phyloP scores from a whole-genome alignment of 805 yeast genomes.

The Hanseniaspora osmophila region DNA sequence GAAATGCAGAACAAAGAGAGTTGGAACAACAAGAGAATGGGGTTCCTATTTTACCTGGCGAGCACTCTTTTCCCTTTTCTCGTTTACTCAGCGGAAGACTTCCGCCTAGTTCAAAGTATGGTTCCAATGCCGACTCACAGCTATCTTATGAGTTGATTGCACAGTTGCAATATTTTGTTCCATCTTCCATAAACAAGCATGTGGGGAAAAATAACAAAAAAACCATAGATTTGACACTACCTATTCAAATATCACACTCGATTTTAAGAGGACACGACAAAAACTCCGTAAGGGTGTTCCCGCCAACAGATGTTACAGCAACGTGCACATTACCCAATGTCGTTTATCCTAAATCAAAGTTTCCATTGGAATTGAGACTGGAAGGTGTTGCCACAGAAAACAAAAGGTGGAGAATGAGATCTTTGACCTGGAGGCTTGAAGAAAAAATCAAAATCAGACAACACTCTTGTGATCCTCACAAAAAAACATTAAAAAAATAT shows the following conservation, averaged over 20 bases:
- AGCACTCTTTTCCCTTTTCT: constrained; percentile 84
- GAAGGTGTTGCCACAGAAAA: constrained; percentile 52
- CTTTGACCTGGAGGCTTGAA: constrained; percentile 77
- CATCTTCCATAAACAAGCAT: constrained; percentile 6
- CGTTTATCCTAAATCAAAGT: constrained; percentile 72
- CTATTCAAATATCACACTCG: constrained; percentile 63
- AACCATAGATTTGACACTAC: constrained; percentile 36
- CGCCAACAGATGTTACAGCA: constrained; percentile 86
- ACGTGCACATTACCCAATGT: constrained; percentile 81
- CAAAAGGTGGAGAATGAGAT: constrained; percentile 82
- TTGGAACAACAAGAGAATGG: background rate
- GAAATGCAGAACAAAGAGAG: too few relatives aligned
- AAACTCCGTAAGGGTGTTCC: constrained; percentile 80
- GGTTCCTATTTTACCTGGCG: constrained; percentile 37
- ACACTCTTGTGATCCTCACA: constrained; percentile 44
- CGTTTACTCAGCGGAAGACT: constrained; percentile 76
- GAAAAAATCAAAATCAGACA: constrained; percentile 58
- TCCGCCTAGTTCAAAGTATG: constrained; percentile 60
- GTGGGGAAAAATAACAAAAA: constrained; percentile 16
- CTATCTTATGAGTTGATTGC: constrained; percentile 73
- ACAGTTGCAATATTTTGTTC: constrained; percentile 29
- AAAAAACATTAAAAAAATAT: constrained; percentile 28
- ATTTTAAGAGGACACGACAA: constrained; percentile 71
- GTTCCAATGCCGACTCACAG: constrained; percentile 34
- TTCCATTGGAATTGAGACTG: constrained; percentile 69